A percentile compares a stretch with the other conserved stretches of the same genome.
Evolutionary conservation across 2,329 filamentous ascomycete genomes (phyloP).

Genomic region (Cercospora sp.): DNA sequence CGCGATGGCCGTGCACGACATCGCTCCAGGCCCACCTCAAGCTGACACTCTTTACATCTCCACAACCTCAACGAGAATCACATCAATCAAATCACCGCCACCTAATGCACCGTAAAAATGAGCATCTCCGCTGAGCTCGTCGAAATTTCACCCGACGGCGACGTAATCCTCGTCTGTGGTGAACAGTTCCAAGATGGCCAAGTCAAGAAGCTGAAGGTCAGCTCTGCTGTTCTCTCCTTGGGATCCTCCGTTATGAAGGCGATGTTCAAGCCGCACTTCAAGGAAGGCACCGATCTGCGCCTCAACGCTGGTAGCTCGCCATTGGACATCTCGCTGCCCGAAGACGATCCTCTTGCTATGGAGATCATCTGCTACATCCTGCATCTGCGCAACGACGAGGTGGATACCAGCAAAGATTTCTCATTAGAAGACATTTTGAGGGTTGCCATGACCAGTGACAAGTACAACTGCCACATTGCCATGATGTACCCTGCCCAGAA

Average conservation of each 20-base stretch:
- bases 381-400: background rate
- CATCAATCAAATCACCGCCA: too few relatives aligned
- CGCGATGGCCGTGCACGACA: too few relatives aligned
- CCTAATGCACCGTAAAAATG: too few relatives aligned
- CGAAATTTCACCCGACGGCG: background rate
- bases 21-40: too few relatives aligned
- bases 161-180: background rate
- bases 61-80: too few relatives aligned
- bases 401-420: background rate
- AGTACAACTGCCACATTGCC: background rate
- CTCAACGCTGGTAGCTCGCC: background rate
- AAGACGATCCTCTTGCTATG: background rate
- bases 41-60: too few relatives aligned
- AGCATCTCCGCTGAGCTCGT: too few relatives aligned
- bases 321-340: background rate
- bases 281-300: background rate
- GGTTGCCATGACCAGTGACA: background rate
- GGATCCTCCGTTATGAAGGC: background rate
- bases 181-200: background rate
- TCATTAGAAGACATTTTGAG: background rate
- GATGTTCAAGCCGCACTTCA: background rate
- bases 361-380: background rate
- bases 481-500: background rate
- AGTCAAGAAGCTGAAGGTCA: background rate
- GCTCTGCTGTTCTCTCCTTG: background rate